These are phyloP conservation scores for Erysimum cheiranthoides DNA, from an alignment of 345 rosid genomes.

Conservation along the genomic window DNA sequence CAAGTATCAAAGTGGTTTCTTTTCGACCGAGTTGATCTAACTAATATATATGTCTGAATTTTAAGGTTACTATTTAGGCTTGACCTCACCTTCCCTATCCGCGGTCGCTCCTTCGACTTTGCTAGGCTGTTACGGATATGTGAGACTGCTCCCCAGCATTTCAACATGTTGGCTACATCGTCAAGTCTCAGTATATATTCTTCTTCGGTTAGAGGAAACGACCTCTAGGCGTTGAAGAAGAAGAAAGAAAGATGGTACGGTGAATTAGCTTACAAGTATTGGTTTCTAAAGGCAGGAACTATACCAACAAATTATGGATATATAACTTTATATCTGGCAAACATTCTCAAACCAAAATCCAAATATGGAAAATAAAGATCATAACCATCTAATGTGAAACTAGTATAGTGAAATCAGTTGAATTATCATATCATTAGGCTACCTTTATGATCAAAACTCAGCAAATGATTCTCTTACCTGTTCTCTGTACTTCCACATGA, in stretches of 20 bases:
- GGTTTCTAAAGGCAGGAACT: constrained; percentile 12
- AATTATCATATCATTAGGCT: background rate
- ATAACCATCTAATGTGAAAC: background rate
- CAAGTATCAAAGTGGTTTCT: constrained; percentile 12
- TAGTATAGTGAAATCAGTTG: constrained; percentile 8
- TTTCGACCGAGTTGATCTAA: constrained; percentile 19
- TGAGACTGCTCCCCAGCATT: constrained; percentile 97
- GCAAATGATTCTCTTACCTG: constrained; percentile 59
- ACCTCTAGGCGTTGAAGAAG: constrained; percentile 58
- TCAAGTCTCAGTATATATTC: constrained; percentile 93
- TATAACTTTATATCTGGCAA: constrained; percentile 8
- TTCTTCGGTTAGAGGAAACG: constrained; percentile 93
- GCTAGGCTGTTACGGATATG: constrained; percentile 88
- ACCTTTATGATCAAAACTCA: background rate
- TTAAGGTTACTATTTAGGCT: background rate
- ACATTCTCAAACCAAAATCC: background rate
- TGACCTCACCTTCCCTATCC: constrained; percentile 79
- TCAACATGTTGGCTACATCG: constrained; percentile 87
- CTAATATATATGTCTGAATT: background rate
- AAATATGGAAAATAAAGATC: background rate
- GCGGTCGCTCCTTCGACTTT: constrained; percentile 85
- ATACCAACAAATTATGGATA: background rate
- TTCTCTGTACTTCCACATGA: constrained; percentile 98
- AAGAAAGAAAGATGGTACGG: constrained; percentile 6
- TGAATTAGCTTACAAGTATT: constrained; percentile 34